These are phyloP conservation scores for Calonectria ilicicola DNA, from an alignment of 2,329 filamentous ascomycete genomes.

Conservation along the genomic window DNA sequence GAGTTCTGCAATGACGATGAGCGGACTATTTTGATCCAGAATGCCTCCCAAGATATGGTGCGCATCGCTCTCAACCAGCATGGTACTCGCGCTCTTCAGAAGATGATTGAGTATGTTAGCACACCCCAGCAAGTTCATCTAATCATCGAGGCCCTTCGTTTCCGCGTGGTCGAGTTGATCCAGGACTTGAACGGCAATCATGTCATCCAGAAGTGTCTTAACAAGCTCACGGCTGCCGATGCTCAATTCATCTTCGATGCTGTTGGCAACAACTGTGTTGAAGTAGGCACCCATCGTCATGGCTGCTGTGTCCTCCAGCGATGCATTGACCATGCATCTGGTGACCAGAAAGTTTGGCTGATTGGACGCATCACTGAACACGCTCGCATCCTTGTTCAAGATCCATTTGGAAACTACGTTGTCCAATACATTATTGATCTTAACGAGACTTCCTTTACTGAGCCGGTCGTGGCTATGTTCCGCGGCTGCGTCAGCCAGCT, in stretches of 20 bases:
- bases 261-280: conserved; percentile 86
- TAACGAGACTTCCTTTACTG: conserved; percentile 87
- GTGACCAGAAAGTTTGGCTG: conserved; percentile 87
- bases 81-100: conserved; percentile 94
- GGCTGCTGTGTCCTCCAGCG: conserved; percentile 98
- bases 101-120: conserved; percentile 98
- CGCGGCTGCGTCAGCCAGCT: conserved; percentile 75
- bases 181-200: conserved; percentile 99
- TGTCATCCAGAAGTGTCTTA: conserved; percentile 98
- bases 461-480: conserved; percentile 88
- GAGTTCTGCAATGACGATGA: conserved; percentile 97
- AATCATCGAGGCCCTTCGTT: conserved; percentile 86
- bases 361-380: conserved; percentile 89
- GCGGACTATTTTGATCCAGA: conserved; percentile 91
- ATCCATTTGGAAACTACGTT: conserved; percentile 98
- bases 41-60: conserved; percentile 88
- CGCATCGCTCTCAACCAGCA: conserved; percentile 97
- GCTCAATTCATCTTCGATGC: conserved; percentile 98
- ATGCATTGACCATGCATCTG: conserved; percentile 96
- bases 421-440: conserved; percentile 98
- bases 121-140: conserved; percentile 86
- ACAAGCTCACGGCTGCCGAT: conserved; percentile 86
- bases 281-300: conserved; percentile 95
- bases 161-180: conserved; percentile 91
- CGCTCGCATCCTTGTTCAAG: conserved; percentile 90